Conservation (phyloP, 2,329 filamentous ascomycete species). For the Chlorencoelia australis region DNA sequence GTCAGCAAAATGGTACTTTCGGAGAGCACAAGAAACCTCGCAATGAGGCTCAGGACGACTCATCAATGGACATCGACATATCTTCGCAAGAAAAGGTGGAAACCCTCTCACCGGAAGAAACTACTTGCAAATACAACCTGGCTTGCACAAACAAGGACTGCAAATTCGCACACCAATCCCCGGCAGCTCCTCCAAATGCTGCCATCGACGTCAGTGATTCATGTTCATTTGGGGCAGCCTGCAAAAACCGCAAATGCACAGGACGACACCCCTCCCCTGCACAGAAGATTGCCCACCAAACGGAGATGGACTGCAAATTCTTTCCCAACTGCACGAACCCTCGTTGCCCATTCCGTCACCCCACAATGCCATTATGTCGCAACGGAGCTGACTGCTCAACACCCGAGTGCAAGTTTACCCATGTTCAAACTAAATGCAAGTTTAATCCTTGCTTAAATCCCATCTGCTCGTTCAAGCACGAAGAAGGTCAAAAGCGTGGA, state of each 20-base stretch:
- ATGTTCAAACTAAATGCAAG: slow-evolving; percentile 75
- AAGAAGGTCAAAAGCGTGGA: slow-evolving; percentile 75
- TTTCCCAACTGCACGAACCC: slow-evolving; percentile 86
- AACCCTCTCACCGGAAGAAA: slow-evolving; percentile 53
- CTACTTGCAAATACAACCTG: slow-evolving; percentile 81
- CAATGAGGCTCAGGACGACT: slow-evolving; percentile 12
- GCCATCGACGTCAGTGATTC: slow-evolving; percentile 69
- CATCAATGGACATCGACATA: slow-evolving; percentile 53
- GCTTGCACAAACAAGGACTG: slow-evolving; percentile 83
- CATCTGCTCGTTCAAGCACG: slow-evolving; percentile 82
- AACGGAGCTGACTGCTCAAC: slow-evolving; percentile 84
- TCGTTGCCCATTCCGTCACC: slow-evolving; percentile 81
- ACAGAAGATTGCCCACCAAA: slow-evolving; percentile 65
- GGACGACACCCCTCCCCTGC: slow-evolving; percentile 89
- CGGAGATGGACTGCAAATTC: slow-evolving; percentile 81
- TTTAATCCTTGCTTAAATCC: slow-evolving; percentile 87
- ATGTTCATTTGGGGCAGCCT: slow-evolving; percentile 80
- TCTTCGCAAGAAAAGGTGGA: slow-evolving; percentile 39
- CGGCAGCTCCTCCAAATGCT: slow-evolving; percentile 69
- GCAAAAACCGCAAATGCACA: slow-evolving; percentile 92
- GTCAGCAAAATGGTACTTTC: slow-evolving; percentile 12
- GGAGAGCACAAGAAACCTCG: slow-evolving; percentile 12
- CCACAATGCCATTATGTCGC: slow-evolving; percentile 74
- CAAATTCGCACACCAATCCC: slow-evolving; percentile 88
- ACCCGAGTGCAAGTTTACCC: slow-evolving; percentile 79